A percentile compares a stretch with the other conserved stretches of the same genome.
These are phyloP conservation scores for Skeletonema menzelii DNA, from an alignment of 108 stramenopile genomes.

Conservation along the genomic window DNA sequence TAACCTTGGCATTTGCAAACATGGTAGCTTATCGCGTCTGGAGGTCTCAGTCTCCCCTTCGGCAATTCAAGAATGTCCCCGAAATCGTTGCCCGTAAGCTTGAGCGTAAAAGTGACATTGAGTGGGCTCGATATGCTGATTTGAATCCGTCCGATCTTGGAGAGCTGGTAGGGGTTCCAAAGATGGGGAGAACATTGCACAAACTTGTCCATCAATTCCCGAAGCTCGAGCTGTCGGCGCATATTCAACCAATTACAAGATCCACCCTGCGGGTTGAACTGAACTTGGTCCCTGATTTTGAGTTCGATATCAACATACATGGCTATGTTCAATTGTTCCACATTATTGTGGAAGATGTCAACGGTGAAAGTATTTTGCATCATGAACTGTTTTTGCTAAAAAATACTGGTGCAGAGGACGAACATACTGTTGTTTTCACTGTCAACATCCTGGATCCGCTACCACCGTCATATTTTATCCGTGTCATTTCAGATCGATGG, in stretches of 20 bases:
- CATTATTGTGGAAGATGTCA: slow-evolving; percentile 96
- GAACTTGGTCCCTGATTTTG: slow-evolving; percentile 90
- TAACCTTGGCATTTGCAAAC: slow-evolving; percentile 89
- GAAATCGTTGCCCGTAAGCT: slow-evolving; percentile 93
- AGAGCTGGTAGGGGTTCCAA: slow-evolving; percentile 96
- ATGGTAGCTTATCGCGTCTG: slow-evolving; percentile 96
- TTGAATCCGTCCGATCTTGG: slow-evolving; percentile 95
- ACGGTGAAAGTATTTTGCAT: slow-evolving; percentile 94
- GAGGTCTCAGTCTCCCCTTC: slow-evolving; percentile 94
- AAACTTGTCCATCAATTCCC: slow-evolving; percentile 98
- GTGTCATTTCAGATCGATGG: slow-evolving; percentile 97
- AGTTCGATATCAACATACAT: slow-evolving; percentile 91
- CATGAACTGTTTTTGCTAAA: slow-evolving; percentile 92
- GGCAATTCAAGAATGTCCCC: slow-evolving; percentile 94
- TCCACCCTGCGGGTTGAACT: slow-evolving; percentile 95
- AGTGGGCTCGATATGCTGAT: slow-evolving; percentile 96
- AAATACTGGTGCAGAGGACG: slow-evolving; percentile 75
- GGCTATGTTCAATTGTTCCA: slow-evolving; percentile 93
- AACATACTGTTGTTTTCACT: slow-evolving; percentile 89
- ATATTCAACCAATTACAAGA: slow-evolving; percentile 96
- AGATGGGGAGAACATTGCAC: slow-evolving; percentile 96
- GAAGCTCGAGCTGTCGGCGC: slow-evolving; percentile 88
- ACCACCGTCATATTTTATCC: slow-evolving; percentile 96
- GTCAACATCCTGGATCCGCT: slow-evolving; percentile 96
- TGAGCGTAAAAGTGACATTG: slow-evolving; percentile 94